Base-by-base conservation (phyloP, 208 protist species). In the Angomonas ambiguus region DNA sequence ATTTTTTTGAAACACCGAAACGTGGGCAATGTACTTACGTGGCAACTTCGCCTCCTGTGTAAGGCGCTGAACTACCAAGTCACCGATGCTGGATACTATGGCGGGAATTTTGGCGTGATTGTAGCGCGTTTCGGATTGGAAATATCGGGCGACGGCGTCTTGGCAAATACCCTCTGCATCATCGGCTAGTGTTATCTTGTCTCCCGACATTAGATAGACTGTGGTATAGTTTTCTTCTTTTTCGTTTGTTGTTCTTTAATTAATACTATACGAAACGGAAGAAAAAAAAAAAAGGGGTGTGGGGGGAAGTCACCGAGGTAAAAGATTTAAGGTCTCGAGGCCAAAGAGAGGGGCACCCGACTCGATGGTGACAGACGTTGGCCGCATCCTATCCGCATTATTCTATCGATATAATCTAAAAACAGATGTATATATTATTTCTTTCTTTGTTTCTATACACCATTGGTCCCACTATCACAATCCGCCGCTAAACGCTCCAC, bases 21-120 rank as follows among this genome's bases (percentile, higher is more conserved):
- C 84, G 31, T 91, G 80, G 1, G 75, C 87, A 31, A 98, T 77
- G 67, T 97, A 97, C 74, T 97, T 97, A 62, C 90, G 87, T 4
- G 92, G 91, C 53, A 95, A 83, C 53, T 85, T 91, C 45, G 83
- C 78, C 63, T 95, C 84, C 70, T 87, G 81, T 31, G 83, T 91
- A 1, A 95, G 67, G 6, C 85, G 83, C 65, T 93, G 80, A 55
- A 92, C 76, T 5, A 95, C 71, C 30, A 78, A 78, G 41, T 95
- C 90, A 24, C 74, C 83, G 53, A 93, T 93, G 51, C 56, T 70
- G 18, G 70, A 58, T 24, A 95, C 85, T 22, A 93, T 72, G 18
- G 30, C 63, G 13, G 84, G 78, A 8, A 95, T 56, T 25, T 82
- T 83, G 56, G 64, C 72, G 76, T 93, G 87, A 8, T 92, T 61